A percentile compares a stretch with the other conserved stretches of the same genome.
Conservation (phyloP, 176 grass and related monocot species). For the Cocos nucifera region DNA sequence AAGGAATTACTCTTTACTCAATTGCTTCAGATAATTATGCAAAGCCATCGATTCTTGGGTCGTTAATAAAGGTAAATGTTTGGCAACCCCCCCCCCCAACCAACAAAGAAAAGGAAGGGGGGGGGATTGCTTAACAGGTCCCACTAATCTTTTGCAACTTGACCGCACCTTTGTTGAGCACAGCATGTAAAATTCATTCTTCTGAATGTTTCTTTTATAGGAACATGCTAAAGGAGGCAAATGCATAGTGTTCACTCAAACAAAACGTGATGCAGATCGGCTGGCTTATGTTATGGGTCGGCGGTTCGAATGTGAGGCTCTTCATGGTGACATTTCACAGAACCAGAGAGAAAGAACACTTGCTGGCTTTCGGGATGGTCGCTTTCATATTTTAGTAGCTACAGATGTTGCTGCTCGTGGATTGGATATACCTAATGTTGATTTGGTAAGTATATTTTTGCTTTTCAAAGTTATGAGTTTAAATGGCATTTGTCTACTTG, state of each 20-base stretch:
- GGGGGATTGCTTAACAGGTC: too few relatives aligned
- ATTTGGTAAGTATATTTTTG: slow-evolving; percentile 50
- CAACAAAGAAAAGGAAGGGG: too few relatives aligned
- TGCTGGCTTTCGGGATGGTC: slow-evolving; percentile 74
- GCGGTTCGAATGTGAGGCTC: slow-evolving; percentile 62
- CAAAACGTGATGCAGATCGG: slow-evolving; percentile 83
- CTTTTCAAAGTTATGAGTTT: slow-evolving; percentile 10
- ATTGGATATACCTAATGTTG: slow-evolving; percentile 96
- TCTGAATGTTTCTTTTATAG: slow-evolving; percentile 20
- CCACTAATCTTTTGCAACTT: too few relatives aligned
- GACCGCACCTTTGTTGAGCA: too few relatives aligned
- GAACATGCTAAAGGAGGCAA: slow-evolving; percentile 95
- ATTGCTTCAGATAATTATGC: slow-evolving; percentile 69
- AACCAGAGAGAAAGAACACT: slow-evolving; percentile 87
- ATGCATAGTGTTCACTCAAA: slow-evolving; percentile 96
- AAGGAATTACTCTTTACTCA: slow-evolving; percentile 88
- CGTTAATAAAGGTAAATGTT: slow-evolving; percentile 66
- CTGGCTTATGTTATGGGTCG: slow-evolving; percentile 79
- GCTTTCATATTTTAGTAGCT: slow-evolving; percentile 75
- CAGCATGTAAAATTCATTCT: too few relatives aligned
- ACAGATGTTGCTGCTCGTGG: slow-evolving; percentile 92
- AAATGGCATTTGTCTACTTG: slow-evolving; percentile 5
- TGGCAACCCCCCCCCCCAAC: too few relatives aligned
- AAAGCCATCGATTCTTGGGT: slow-evolving; percentile 72
- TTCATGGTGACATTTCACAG: slow-evolving; percentile 97